Evolutionary conservation across 495 filamentous ascomycete species (phyloP), one percentile per base, ranked within the genome.

Genomic region (Aspergillus steynii): DNA sequence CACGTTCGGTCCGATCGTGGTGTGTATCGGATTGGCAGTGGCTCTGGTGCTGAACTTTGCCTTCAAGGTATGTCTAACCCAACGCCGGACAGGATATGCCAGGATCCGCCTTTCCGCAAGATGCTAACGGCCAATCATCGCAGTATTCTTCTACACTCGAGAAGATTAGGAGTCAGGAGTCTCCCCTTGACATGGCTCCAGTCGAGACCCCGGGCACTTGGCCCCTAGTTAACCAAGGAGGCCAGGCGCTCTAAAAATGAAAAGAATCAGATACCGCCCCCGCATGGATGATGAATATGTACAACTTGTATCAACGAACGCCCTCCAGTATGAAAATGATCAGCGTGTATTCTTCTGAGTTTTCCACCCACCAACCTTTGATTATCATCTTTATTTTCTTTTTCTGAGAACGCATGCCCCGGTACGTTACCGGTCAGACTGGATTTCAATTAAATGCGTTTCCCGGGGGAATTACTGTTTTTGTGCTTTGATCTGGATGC

Each of bases 21-120:
- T 98, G 50, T 93, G 90, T 69, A 73, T 88, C 34, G 91, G 93
- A 27, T 71, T 99, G 66, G 85, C 89, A 45, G 69, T 90, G 48
- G 92, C 92, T 54, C 74, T 99, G 64, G 80, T 89, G 51, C 70
- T 96, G 67, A 98, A 99, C 76, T 96, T 98, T 80, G 84, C 80
- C 15, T 92, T 99, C 71, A 91, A 94, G 77, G 77, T 81, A 64
- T 28, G 72, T 60, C 14, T 45, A 37, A 37, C 32, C 31, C 32
- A 14, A 32, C 10, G 25, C 53, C 10, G 6, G 34, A 31, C 29
- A 50, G 53, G 10, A 20, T 59, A 9, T 15, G 6, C 15, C n/a
- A 37, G 31, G 2, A 34, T 34, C 4, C 4, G 9, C 9, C 37
- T 12, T 42, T 1, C 14, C 37, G 9, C 8, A 15, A 8, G 37